Evolutionary conservation across 257 asterid species (phyloP).

Genomic region (Dorcoceras hygrometricum): DNA sequence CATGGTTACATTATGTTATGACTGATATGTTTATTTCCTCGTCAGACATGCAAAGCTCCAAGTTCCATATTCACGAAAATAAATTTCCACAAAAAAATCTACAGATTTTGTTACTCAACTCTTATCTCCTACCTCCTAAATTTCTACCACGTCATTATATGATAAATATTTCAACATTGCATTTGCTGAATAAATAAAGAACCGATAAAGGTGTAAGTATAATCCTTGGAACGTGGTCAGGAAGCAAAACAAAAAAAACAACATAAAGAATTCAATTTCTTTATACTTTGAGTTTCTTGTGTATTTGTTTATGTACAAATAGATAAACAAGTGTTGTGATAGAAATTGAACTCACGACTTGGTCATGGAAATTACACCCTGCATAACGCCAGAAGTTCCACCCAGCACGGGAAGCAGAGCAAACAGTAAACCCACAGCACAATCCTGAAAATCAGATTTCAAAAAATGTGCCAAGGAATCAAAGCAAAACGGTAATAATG

Average conservation of each 20-base stretch:
- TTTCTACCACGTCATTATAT: neutral
- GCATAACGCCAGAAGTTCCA: conserved; percentile 92
- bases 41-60: conserved; percentile 1
- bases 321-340: neutral
- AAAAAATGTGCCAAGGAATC: conserved; percentile 4
- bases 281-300: neutral
- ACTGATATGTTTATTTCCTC: neutral
- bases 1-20: neutral
- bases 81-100: neutral
- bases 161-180: too few relatives aligned
- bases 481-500: conserved; percentile 11
- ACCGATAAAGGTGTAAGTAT: neutral
- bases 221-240: neutral
- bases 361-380: conserved; percentile 92
- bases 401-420: conserved; percentile 98
- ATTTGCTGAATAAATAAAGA: too few relatives aligned
- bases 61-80: neutral
- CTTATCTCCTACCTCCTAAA: neutral
- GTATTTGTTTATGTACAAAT: neutral
- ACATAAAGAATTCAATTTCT: neutral
- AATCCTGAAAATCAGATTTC: conserved; percentile 60
- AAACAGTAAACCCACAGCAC: conserved; percentile 97
- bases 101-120: conserved; percentile 4
- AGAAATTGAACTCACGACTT: conserved; percentile 67
- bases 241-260: neutral